Percentiles rank a stretch among this genome's conserved stretches.
Conservation (phyloP, 2,329 filamentous ascomycete species). For the Tolypocladium pustulatum region DNA sequence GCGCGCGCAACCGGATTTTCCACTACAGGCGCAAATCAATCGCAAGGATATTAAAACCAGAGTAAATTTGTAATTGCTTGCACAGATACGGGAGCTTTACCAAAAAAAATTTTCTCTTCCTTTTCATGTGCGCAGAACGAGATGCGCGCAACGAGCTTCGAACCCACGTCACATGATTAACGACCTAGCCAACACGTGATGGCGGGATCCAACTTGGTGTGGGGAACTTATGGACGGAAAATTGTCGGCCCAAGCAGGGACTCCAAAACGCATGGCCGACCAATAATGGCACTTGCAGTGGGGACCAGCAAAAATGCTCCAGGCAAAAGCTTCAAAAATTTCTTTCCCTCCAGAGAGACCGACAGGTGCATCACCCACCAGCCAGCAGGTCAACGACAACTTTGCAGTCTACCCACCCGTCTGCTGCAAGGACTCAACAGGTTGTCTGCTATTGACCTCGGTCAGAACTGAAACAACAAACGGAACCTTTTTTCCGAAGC, state of each 20-base stretch:
- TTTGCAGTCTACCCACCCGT: neutral
- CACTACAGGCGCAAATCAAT: neutral
- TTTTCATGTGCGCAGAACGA: neutral
- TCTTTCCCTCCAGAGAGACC: conserved; percentile 16
- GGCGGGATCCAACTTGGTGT: neutral
- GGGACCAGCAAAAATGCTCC: conserved; percentile 9
- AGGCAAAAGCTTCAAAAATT: conserved; percentile 26
- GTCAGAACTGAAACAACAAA: neutral
- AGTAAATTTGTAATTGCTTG: neutral
- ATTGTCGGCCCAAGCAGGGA: conserved; percentile 6
- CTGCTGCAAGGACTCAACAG: neutral
- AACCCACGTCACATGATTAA: neutral
- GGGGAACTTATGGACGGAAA: conserved; percentile 2
- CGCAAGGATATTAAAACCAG: neutral
- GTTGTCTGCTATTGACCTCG: neutral
- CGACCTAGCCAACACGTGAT: no score
- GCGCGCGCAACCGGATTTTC: neutral
- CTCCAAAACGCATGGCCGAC: conserved; percentile 1
- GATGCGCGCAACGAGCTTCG: neutral
- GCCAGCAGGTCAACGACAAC: neutral
- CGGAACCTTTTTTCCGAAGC: conserved; percentile 1
- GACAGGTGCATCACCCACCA: neutral
- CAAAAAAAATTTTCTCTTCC: neutral
- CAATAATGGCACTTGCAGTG: conserved; percentile 6
- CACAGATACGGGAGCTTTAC: neutral